Evolutionary conservation across 768 basidiomycete genomes (phyloP), one percentile per base, ranked within the genome.

Genomic region (Pleurotus sapidus): DNA sequence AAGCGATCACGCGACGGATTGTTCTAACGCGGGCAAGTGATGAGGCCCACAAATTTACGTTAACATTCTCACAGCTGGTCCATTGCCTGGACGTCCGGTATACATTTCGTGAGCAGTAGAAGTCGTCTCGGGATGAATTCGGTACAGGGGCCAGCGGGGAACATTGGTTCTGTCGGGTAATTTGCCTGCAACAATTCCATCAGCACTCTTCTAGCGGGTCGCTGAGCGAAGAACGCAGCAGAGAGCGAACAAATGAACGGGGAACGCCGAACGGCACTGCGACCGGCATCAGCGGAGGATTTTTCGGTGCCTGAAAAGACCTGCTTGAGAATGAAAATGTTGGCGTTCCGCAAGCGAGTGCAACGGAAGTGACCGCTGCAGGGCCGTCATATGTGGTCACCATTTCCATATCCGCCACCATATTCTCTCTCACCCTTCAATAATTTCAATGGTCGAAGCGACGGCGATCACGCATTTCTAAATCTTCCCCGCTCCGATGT

Each of bases 401-500:
- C 24, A 49, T 30, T 49, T 49, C 49, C 49, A 49, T 49, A 49
- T 49, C 23, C 49, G 49, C 49, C 34, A 25, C 30, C 49, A 37
- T 34, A 49, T 24, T 18, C 46, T 15, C 46, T 48, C 46, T 48
- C 46, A 48, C 46, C 46, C 46, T 48, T 48, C 49, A 30, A 50
- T n/a, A 50, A 27, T 15, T 34, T 30, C 49, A 50, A n/a, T 34
- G 30, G 11, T n/a, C 20, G 49, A 50, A 50, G 30, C 49, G 27
- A 34, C 49, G 49, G 49, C 49, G 49, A 50, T 50, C 49, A 50
- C 49, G 37, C 37, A 50, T 50, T 50, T 20, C 25, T 25, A 25
- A 38, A 11, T 50, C 42, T 45, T 50, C 20, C 49, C 49, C 49
- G 30, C 49, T 50, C 49, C 49, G 49, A 50, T 50, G 49, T 50